These are phyloP conservation scores for Metschnikowia henanensis DNA, from an alignment of 805 yeast species.

Conservation along the genomic window DNA sequence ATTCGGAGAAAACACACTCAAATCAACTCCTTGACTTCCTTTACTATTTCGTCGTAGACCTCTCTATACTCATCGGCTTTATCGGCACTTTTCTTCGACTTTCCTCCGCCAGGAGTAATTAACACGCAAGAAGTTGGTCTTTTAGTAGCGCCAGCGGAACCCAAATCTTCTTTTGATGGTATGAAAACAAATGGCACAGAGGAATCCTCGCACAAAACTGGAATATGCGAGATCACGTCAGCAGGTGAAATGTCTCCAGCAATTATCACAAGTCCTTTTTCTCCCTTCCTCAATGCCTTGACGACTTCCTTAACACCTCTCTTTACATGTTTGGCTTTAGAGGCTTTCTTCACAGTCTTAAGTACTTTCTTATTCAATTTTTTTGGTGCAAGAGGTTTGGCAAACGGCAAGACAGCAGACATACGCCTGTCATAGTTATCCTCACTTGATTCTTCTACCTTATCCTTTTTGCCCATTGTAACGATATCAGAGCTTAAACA, in stretches of 20 bases:
- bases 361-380: constrained; percentile 93
- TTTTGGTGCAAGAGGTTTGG: constrained; percentile 93
- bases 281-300: constrained; percentile 96
- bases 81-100: constrained; percentile 70
- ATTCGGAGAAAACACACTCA: neutral
- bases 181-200: constrained; percentile 90
- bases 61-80: constrained; percentile 86
- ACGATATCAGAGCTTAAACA: neutral
- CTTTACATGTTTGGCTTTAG: constrained; percentile 97
- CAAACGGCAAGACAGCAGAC: constrained; percentile 89
- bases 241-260: constrained; percentile 99
- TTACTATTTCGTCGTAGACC: constrained; percentile 87
- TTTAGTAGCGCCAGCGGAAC: constrained; percentile 98
- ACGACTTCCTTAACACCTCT: constrained; percentile 99
- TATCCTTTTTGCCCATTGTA: constrained; percentile 46
- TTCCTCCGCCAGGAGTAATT: constrained; percentile 95
- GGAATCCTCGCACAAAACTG: constrained; percentile 94
- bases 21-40: constrained; percentile 63
- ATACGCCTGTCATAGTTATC: constrained; percentile 92
- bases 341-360: constrained; percentile 95
- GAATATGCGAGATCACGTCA: constrained; percentile 95
- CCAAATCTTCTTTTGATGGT: constrained; percentile 97
- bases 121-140: constrained; percentile 98
- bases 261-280: constrained; percentile 91
- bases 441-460: constrained; percentile 41